Evolutionary conservation across 805 yeast species (phyloP), one percentile per base, ranked within the genome.

Genomic region (Ogataea nakhonphanomensis): DNA sequence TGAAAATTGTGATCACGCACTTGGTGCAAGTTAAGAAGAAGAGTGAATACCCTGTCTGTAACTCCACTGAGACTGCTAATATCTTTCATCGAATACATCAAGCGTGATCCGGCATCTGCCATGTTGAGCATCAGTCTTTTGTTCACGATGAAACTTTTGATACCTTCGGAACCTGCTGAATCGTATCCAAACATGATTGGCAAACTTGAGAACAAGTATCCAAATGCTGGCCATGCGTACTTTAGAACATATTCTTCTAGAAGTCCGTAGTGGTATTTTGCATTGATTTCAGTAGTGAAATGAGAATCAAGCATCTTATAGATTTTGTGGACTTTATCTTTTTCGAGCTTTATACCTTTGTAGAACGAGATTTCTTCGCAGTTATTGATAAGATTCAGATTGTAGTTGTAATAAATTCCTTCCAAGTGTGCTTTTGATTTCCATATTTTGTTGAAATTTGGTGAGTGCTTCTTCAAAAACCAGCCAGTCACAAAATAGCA

Each of bases 311-410:
- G 71, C 28, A 69, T 70, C 13, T 67, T 59, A 58, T 83, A 89
- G 12, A 84, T 72, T 29, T 70, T 71, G 25, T 62, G 65, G 36
- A 89, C 76, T 54, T 84, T 84, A 7, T 64, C 55, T 55, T 81
- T 83, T 62, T 90, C 97, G 44, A 89, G 75, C 9, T 71, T 67
- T 0, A 91, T 81, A 14, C 98, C 98, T 57, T 89, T 89, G 60
- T 89, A 90, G 57, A 90, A 90, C 0, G 96, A 95, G 53, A 90
- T 88, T 59, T 90, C 97, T 65, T 90, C 98, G 55, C 89, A 82
- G 55, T 90, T 90, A 43, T 83, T 82, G 56, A 88, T 88, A 59
- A 90, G 71, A 55, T 86, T 85, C 54, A 88, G 67, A 58, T 90
- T 95, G 51, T 85, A 83, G 51, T 85, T 88, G 60, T 89, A 85